Base-by-base conservation (phyloP, 2,329 filamentous ascomycete genomes). In the Lasiodiplodia sp. region DNA sequence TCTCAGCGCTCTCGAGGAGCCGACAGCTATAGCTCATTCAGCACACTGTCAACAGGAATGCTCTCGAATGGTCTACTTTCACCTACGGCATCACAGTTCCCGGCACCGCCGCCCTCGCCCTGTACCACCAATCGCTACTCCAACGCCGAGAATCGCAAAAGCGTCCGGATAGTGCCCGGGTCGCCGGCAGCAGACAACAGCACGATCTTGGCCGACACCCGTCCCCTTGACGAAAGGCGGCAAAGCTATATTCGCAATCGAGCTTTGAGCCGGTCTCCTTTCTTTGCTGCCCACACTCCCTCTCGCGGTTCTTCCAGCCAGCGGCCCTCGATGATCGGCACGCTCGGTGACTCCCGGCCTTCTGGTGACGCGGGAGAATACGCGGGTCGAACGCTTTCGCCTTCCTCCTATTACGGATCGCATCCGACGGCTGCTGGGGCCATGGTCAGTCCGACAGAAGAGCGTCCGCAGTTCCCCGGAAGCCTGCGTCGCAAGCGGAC, bases 161-260 rank as follows among this genome's bases (percentile, higher is more conserved):
- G 67, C 31, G 67, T 84, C 34, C 78, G 82, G 1, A 70, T 82
- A 11, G 80, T 83, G 3, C 70, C 74, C 28, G 64, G 73, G 69
- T 70, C 25, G 71, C 78, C 71, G 71, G 71, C 67, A 12, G 70
- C 76, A 66, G 78, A 79, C 52, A 81, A 77, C 67, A 70, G 78
- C 21, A 66, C 73, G 7, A 62, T 68, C 11, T 21, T 63, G 31
- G 11, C 74, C 72, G 82, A 83, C 67, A 73, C 73, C 5, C 74
- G 81, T 6, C 75, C 79, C 1, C 67, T 82, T 5, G 75, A 80
- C 47, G 79, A 82, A 38, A 82, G 80, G 68, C 77, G 82, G 7
- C 75, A 78, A 63, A 82, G 79, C 16, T 83, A 79, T 71, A 80
- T 83, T 53, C 73, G 78, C 18, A 80, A 83, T 68, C 77, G 82